Evolutionary conservation across 768 basidiomycete species (phyloP).

Genomic region (Rhizopogon salebrosus): DNA sequence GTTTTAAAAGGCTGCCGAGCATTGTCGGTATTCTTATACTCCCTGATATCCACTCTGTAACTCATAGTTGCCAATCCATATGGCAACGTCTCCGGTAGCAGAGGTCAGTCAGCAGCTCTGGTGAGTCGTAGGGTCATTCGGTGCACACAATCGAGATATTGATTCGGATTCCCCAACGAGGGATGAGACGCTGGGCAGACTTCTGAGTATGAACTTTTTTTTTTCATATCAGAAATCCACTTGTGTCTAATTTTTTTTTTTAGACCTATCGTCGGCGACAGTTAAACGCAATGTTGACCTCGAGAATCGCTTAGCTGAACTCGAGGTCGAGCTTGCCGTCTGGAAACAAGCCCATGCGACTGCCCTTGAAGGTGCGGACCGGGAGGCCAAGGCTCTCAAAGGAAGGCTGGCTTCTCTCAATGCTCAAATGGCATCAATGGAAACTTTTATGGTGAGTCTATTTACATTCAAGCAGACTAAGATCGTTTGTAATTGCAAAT

Average conservation of each 20-base stretch:
- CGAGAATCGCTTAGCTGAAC: slow-evolving; percentile 58
- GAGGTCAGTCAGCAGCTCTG: slow-evolving; percentile 63
- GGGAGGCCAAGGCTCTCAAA: slow-evolving; percentile 62
- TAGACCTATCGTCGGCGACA: slow-evolving; percentile 62
- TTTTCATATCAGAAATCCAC: slow-evolving; percentile 2
- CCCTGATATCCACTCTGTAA: slow-evolving; percentile 26
- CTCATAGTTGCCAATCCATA: slow-evolving; percentile 34
- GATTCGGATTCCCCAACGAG: slow-evolving; percentile 31
- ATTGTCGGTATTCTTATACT: slow-evolving; percentile 26
- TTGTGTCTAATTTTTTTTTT: slow-evolving; percentile 8
- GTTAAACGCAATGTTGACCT: slow-evolving; percentile 59
- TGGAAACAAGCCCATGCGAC: slow-evolving; percentile 70
- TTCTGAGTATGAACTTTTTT: slow-evolving; percentile 43
- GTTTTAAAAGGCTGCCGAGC: slow-evolving; percentile 29
- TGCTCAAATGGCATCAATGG: slow-evolving; percentile 55
- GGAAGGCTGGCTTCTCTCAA: slow-evolving; percentile 61
- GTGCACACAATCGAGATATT: slow-evolving; percentile 8
- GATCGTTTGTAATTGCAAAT: slow-evolving; percentile 2
- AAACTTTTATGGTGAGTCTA: slow-evolving; percentile 39
- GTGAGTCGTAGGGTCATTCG: slow-evolving; percentile 32
- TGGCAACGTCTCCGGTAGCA: slow-evolving; percentile 51
- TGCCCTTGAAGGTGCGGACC: slow-evolving; percentile 56
- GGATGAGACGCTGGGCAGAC: slow-evolving; percentile 61
- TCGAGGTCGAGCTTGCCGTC: slow-evolving; percentile 63
- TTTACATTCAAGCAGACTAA: not conserved